phyloP scores from a whole-genome alignment of 2,329 filamentous ascomycete genomes.

The Colletotrichum eleusines region DNA sequence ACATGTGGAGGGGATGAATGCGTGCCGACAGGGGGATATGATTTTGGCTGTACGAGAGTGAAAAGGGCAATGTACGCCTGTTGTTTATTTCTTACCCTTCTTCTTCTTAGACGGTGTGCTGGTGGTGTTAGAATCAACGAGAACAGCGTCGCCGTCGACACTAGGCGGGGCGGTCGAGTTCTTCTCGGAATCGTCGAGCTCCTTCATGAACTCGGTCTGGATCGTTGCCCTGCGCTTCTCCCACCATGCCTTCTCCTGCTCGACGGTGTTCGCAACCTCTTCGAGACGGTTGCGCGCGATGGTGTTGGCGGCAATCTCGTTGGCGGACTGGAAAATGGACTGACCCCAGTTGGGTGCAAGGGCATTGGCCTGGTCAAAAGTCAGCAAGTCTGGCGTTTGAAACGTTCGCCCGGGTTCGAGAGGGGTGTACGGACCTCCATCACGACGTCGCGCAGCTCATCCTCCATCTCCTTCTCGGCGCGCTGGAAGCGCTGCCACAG shows the following conservation, averaged over 20 bases:
- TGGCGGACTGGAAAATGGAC: slow-evolving; percentile 95
- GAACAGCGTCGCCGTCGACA: slow-evolving; percentile 82
- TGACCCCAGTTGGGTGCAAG: slow-evolving; percentile 91
- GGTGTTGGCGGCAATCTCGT: slow-evolving; percentile 92
- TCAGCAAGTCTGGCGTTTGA: slow-evolving; percentile 5
- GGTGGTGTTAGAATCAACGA: slow-evolving; percentile 73
- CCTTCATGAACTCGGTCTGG: slow-evolving; percentile 83
- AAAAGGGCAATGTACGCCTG: background rate
- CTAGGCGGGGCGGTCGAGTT: slow-evolving; percentile 59
- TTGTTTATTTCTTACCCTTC: slow-evolving; percentile 71
- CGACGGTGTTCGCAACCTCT: slow-evolving; percentile 78
- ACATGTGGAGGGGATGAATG: background rate
- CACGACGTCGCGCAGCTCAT: slow-evolving; percentile 93
- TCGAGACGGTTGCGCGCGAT: slow-evolving; percentile 79
- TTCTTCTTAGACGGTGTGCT: slow-evolving; percentile 67
- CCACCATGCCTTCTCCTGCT: slow-evolving; percentile 91
- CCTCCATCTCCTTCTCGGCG: slow-evolving; percentile 98
- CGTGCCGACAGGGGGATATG: background rate
- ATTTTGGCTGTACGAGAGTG: slow-evolving; percentile 8
- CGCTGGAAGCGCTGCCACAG: slow-evolving; percentile 92
- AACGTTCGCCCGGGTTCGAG: background rate
- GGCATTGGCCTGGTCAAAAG: slow-evolving; percentile 80
- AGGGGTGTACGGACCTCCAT: slow-evolving; percentile 74
- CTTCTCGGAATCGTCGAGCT: slow-evolving; percentile 76
- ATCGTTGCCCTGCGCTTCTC: slow-evolving; percentile 82